Evolutionary conservation across 2,329 filamentous ascomycete species (phyloP).

Genomic region (Cordyceps militaris): DNA sequence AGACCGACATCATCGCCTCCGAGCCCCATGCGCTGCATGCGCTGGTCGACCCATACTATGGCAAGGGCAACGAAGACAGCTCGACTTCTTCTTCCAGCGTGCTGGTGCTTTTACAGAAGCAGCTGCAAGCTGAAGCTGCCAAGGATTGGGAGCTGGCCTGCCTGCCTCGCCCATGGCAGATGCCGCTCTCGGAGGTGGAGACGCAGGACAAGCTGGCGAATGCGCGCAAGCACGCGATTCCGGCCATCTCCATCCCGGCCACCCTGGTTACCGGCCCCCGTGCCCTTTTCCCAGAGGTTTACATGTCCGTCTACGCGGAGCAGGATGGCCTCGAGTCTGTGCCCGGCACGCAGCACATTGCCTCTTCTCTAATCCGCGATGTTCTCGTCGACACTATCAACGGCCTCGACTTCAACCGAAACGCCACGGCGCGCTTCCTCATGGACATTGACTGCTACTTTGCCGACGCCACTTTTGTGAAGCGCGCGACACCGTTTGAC

Average conservation of each 20-base stretch:
- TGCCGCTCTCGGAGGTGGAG: constrained; percentile 54
- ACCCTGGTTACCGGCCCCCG: constrained; percentile 67
- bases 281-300: constrained; percentile 83
- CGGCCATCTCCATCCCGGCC: constrained; percentile 66
- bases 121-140: constrained; percentile 70
- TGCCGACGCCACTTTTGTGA: constrained; percentile 80
- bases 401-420: constrained; percentile 85
- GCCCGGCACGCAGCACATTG: constrained; percentile 66
- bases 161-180: constrained; percentile 61
- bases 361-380: constrained; percentile 78
- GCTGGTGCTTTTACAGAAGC: constrained; percentile 75
- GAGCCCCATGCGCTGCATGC: constrained; percentile 79
- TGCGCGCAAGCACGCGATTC: constrained; percentile 69
- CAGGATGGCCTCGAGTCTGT: constrained; percentile 89
- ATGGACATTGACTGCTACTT: constrained; percentile 97
- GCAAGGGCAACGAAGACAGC: constrained; percentile 54
- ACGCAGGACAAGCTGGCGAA: constrained; percentile 51
- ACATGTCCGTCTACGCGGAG: constrained; percentile 83
- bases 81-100: constrained; percentile 60
- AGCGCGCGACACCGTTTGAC: constrained; percentile 88
- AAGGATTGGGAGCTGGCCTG: constrained; percentile 68
- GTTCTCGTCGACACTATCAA: constrained; percentile 89
- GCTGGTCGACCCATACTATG: constrained; percentile 77
- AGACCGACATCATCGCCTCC: constrained; percentile 89
- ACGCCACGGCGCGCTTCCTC: constrained; percentile 75